These are phyloP conservation scores for Crithidia bombi DNA, from an alignment of 208 protist species.

Conservation along the genomic window DNA sequence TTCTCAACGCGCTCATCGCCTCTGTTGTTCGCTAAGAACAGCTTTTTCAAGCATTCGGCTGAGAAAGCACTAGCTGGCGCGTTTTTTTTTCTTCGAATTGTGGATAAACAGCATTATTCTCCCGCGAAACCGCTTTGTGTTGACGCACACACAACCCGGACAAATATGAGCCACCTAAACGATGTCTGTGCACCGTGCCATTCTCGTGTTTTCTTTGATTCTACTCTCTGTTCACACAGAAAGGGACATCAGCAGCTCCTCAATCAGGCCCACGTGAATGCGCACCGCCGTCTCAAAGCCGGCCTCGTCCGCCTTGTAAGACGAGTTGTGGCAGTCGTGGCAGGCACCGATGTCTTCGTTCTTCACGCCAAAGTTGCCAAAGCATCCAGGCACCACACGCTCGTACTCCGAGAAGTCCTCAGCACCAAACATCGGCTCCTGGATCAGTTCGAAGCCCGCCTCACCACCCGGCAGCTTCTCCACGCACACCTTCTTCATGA, in stretches of 20 bases:
- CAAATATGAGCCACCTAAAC: too few relatives aligned
- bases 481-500: slow-evolving; percentile 44
- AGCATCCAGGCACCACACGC: slow-evolving; percentile 60
- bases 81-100: too few relatives aligned
- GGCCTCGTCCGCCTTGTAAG: slow-evolving; percentile 50
- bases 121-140: too few relatives aligned
- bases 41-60: too few relatives aligned
- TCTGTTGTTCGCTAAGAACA: too few relatives aligned
- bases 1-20: too few relatives aligned
- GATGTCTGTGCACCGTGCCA: too few relatives aligned
- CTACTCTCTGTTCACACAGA: too few relatives aligned
- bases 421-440: slow-evolving; percentile 52
- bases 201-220: too few relatives aligned
- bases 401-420: slow-evolving; percentile 72
- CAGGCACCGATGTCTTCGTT: slow-evolving; percentile 30
- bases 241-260: slow-evolving; percentile 42
- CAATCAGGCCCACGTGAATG: slow-evolving; percentile 56
- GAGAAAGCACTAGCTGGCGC: too few relatives aligned
- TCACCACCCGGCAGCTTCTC: slow-evolving; percentile 40
- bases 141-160: too few relatives aligned
- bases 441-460: slow-evolving; percentile 40
- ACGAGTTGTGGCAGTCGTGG: slow-evolving; percentile 56
- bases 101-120: too few relatives aligned
- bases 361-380: slow-evolving; percentile 54
- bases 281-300: slow-evolving; percentile 50